These are phyloP conservation scores for Beauveria sp. DNA, from an alignment of 2,329 filamentous ascomycete species.

Conservation along the genomic window DNA sequence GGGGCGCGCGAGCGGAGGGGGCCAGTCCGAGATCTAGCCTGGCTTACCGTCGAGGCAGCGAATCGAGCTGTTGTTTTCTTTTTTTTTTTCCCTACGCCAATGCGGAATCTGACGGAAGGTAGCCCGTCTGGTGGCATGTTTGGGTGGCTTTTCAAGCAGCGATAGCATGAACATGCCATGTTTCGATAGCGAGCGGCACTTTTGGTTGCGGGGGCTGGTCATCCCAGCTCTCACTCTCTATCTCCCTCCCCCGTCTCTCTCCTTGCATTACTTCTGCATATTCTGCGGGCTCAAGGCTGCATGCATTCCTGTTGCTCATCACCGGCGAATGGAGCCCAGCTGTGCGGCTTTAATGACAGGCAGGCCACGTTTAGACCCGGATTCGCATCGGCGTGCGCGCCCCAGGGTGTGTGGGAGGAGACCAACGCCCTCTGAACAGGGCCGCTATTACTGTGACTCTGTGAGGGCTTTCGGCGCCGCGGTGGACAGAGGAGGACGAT, in stretches of 20 bases:
- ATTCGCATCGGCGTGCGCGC: too few species aligned
- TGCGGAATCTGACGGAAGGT: neutral
- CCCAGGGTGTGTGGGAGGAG: neutral
- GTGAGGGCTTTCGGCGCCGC: neutral
- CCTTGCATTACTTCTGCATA: neutral
- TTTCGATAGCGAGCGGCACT: neutral
- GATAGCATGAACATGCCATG: neutral
- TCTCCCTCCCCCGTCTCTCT: neutral
- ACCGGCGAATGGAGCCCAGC: neutral
- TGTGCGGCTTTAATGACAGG: neutral
- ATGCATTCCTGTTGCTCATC: neutral
- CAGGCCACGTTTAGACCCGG: neutral
- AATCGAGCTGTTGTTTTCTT: neutral
- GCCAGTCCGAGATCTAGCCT: neutral
- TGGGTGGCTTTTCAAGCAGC: neutral
- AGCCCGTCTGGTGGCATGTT: neutral
- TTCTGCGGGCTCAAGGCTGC: neutral
- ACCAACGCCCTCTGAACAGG: neutral
- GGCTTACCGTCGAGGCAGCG: too few species aligned
- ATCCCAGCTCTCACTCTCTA: neutral
- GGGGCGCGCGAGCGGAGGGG: too few species aligned
- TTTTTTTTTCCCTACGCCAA: neutral
- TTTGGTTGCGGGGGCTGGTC: neutral
- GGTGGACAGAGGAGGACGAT: neutral
- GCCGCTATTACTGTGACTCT: neutral